Conservation (phyloP, 192 early-diverging fungal genomes). For the Anaeromyces robustus region DNA sequence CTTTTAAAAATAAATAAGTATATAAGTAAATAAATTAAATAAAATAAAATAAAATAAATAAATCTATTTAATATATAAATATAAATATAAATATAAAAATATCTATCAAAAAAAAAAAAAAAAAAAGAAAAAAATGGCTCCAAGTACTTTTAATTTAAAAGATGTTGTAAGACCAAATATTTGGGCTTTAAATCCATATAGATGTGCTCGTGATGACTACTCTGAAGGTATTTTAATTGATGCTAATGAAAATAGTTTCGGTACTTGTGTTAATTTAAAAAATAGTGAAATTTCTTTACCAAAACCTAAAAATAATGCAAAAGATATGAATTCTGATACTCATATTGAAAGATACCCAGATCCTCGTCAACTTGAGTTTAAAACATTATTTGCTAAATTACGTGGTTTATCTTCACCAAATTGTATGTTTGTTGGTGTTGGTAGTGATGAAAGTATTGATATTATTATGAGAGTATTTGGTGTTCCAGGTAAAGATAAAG, state of each 20-base stretch:
- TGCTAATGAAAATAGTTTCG: constrained; percentile 97
- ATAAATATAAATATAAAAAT: too few species aligned
- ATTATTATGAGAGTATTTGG: constrained; percentile 76
- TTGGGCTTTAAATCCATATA: constrained; percentile 68
- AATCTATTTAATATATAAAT: too few species aligned
- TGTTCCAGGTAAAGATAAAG: constrained; percentile 74
- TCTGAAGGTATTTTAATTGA: constrained; percentile 86
- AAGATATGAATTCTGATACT: constrained; percentile 5
- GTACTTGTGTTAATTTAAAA: constrained; percentile 26
- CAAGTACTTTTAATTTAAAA: constrained; percentile 2
- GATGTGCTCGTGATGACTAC: constrained; percentile 98
- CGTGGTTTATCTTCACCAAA: constrained; percentile 8
- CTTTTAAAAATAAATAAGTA: too few species aligned
- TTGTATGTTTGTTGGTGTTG: constrained; percentile 75
- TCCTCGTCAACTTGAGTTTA: background rate
- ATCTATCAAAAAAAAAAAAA: too few species aligned
- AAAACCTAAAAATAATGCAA: background rate
- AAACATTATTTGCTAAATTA: background rate
- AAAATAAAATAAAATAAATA: too few species aligned
- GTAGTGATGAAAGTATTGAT: constrained; percentile 93
- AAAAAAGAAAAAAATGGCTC: background rate
- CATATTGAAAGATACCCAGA: constrained; percentile 91
- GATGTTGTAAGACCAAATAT: constrained; percentile 69
- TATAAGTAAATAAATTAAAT: too few species aligned
- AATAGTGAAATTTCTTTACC: background rate